phyloP scores from a whole-genome alignment of 495 filamentous ascomycete genomes.

The Tuber borchii region DNA sequence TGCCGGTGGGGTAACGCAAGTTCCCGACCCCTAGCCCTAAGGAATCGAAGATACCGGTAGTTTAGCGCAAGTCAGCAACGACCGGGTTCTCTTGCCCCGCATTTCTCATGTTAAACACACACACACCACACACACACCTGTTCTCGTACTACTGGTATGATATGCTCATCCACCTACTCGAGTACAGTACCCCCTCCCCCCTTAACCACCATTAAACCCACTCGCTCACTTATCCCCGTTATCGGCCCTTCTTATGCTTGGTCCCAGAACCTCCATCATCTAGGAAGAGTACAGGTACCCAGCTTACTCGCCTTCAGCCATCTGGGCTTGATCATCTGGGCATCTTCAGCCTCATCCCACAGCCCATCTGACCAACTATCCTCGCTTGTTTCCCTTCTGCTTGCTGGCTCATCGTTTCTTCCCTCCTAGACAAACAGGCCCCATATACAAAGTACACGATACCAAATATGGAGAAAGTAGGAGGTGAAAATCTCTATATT shows the following conservation, averaged over 20 bases:
- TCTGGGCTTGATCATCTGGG: neutral
- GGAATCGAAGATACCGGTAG: neutral
- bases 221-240: neutral
- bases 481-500: constrained; percentile 39
- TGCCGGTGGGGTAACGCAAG: neutral
- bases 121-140: neutral
- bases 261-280: neutral
- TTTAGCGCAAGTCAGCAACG: neutral
- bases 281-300: neutral
- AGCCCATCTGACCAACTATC: neutral
- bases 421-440: neutral
- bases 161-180: neutral
- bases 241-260: neutral
- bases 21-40: neutral
- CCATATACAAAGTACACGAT: neutral
- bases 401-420: neutral
- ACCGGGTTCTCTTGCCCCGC: constrained; percentile 1
- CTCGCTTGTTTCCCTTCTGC: neutral
- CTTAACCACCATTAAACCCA: neutral
- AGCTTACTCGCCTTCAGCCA: neutral
- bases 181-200: neutral
- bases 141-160: neutral
- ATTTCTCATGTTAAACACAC: neutral
- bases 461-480: constrained; percentile 37
- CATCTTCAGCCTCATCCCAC: neutral